Evolutionary conservation across 768 basidiomycete species (phyloP).

Genomic region (Boletus pseudopeckii): DNA sequence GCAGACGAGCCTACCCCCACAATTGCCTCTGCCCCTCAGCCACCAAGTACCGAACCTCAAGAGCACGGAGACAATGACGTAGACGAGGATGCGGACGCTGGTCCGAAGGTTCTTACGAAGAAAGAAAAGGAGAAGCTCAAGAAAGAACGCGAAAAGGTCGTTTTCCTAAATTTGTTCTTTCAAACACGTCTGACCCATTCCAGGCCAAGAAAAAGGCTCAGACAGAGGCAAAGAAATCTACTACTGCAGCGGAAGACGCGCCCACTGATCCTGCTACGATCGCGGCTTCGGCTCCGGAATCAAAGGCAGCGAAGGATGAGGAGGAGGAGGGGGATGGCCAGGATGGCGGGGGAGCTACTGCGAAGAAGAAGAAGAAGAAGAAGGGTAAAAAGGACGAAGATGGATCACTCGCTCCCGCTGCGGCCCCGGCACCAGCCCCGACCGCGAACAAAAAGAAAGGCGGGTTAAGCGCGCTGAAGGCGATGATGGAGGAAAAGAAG

Average conservation of each 20-base stretch:
- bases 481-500: constrained; percentile 91
- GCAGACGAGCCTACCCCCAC: constrained; percentile 25
- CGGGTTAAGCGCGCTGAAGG: constrained; percentile 79
- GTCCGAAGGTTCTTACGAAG: constrained; percentile 74
- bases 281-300: constrained; percentile 21
- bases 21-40: constrained; percentile 27
- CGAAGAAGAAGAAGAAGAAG: constrained; percentile 86
- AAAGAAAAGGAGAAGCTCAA: constrained; percentile 97
- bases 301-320: constrained; percentile 44
- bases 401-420: constrained; percentile 34
- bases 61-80: constrained; percentile 40
- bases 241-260: constrained; percentile 31
- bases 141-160: constrained; percentile 94
- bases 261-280: constrained; percentile 25
- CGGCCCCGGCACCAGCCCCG: constrained; percentile 35
- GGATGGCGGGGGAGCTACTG: constrained; percentile 42
- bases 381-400: constrained; percentile 75
- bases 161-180: constrained; percentile 5
- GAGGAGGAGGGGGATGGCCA: constrained; percentile 69
- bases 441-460: constrained; percentile 65
- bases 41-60: constrained; percentile 28
- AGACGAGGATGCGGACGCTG: constrained; percentile 51
- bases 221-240: constrained; percentile 75
- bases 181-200: constrained; percentile 9
- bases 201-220: constrained; percentile 81